A percentile compares a stretch with the other conserved stretches of the same genome.
Conservation (phyloP, 805 yeast species). For the Isabelozyma rhagii region DNA sequence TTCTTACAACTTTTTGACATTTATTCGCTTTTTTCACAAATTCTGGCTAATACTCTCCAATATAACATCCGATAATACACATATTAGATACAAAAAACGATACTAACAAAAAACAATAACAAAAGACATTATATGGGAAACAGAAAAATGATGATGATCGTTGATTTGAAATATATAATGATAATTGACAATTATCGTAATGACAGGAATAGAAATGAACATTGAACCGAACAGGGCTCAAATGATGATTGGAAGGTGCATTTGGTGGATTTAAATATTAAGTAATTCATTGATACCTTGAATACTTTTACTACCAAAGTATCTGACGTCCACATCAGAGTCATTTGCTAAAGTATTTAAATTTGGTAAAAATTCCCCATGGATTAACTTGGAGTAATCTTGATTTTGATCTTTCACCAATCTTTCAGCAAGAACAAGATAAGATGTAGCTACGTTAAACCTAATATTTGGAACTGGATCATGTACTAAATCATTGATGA, state of each 20-base stretch:
- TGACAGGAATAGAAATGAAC: neutral
- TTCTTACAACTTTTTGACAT: no score
- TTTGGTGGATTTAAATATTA: neutral
- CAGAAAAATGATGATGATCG: neutral
- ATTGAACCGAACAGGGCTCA: neutral
- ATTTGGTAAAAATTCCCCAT: constrained; percentile 55
- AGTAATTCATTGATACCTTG: constrained; percentile 12
- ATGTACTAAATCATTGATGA: constrained; percentile 62
- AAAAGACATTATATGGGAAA: neutral
- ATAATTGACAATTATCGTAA: neutral
- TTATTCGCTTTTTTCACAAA: no score
- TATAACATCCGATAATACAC: neutral
- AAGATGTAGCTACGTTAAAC: constrained; percentile 90
- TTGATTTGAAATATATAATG: neutral
- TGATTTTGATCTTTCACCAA: constrained; percentile 25
- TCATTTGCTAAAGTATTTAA: constrained; percentile 67
- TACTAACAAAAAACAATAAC: neutral
- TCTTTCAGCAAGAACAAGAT: constrained; percentile 57
- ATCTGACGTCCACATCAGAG: constrained; percentile 85
- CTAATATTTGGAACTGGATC: constrained; percentile 95
- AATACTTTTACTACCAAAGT: constrained; percentile 69
- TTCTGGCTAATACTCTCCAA: no score
- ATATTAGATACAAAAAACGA: neutral
- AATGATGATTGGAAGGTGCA: neutral
- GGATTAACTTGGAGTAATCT: constrained; percentile 24